phyloP scores from a whole-genome alignment of 169 alveolate species.

The Eimeria necatrix region DNA sequence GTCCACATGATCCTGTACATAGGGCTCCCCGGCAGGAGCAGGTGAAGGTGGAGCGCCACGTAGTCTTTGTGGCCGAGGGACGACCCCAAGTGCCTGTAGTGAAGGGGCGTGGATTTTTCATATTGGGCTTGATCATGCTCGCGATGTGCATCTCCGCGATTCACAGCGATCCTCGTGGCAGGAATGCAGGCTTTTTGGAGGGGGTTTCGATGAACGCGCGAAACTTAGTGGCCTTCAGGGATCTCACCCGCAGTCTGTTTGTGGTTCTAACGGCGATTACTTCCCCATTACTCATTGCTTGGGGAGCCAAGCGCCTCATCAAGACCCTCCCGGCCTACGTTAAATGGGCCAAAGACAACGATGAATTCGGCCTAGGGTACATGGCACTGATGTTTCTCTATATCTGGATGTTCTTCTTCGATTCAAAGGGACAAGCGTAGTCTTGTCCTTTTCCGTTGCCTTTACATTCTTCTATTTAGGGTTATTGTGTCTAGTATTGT shows the following conservation, averaged over 20 bases:
- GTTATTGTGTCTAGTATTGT: too few species aligned
- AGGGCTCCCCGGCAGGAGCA: neutral
- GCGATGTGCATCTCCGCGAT: slow-evolving; percentile 19
- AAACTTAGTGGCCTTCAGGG: neutral
- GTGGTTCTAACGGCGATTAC: neutral
- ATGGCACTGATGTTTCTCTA: neutral
- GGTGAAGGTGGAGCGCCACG: slow-evolving; percentile 14
- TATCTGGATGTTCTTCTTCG: slow-evolving; percentile 33
- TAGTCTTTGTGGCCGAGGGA: neutral
- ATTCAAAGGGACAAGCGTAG: neutral
- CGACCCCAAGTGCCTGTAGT: neutral
- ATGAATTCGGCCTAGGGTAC: neutral
- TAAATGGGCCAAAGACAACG: slow-evolving; percentile 8
- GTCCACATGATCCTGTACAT: neutral
- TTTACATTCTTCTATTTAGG: too few species aligned
- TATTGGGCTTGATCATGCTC: neutral
- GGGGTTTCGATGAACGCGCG: neutral
- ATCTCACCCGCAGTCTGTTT: slow-evolving; percentile 3
- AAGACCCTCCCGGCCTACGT: slow-evolving; percentile 30
- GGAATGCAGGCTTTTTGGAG: neutral
- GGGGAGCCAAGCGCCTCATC: neutral
- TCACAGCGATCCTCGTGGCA: neutral
- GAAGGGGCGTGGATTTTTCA: neutral
- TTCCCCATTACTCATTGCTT: neutral
- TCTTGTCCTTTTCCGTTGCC: too few species aligned